Percentiles rank a stretch among this genome's conserved stretches.
Evolutionary conservation across 169 alveolate species (phyloP).

Genomic region (Sarcocystis neurona): DNA sequence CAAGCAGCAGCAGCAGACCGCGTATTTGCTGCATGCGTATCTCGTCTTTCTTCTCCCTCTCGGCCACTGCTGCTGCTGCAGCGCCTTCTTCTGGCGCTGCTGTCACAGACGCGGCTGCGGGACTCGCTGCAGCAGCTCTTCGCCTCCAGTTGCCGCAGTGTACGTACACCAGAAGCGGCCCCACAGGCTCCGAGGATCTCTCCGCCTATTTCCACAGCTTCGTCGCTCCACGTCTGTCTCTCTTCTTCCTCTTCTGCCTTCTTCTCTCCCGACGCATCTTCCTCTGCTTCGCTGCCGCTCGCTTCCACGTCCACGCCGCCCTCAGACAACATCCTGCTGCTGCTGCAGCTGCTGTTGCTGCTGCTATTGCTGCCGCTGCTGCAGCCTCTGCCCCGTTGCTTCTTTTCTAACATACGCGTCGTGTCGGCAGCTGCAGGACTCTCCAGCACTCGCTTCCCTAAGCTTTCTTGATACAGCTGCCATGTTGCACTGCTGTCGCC

Average conservation of each 20-base stretch:
- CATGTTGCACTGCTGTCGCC: too few relatives aligned
- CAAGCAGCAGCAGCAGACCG: too few relatives aligned
- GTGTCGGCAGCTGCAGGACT: too few relatives aligned
- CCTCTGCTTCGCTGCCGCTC: neutral
- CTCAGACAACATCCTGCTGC: neutral
- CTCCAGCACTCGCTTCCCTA: too few relatives aligned
- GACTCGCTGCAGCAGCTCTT: neutral
- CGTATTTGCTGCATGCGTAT: too few relatives aligned
- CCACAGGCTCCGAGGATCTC: neutral
- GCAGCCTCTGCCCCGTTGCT: too few relatives aligned
- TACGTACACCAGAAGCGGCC: neutral
- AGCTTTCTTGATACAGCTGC: too few relatives aligned
- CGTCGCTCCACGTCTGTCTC: neutral
- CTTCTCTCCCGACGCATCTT: neutral
- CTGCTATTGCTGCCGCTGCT: slow-evolving; percentile 19
- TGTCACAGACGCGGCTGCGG: neutral
- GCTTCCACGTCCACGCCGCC: too few relatives aligned
- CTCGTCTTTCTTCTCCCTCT: slow-evolving; percentile 2
- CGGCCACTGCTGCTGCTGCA: neutral
- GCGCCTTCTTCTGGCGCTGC: neutral
- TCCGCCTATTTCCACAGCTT: neutral
- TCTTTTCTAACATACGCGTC: too few relatives aligned
- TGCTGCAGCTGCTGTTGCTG: neutral
- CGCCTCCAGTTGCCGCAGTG: neutral
- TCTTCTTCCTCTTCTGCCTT: neutral